Evolutionary conservation across 2,329 filamentous ascomycete genomes (phyloP).

Genomic region (Lachnellula willkommii): DNA sequence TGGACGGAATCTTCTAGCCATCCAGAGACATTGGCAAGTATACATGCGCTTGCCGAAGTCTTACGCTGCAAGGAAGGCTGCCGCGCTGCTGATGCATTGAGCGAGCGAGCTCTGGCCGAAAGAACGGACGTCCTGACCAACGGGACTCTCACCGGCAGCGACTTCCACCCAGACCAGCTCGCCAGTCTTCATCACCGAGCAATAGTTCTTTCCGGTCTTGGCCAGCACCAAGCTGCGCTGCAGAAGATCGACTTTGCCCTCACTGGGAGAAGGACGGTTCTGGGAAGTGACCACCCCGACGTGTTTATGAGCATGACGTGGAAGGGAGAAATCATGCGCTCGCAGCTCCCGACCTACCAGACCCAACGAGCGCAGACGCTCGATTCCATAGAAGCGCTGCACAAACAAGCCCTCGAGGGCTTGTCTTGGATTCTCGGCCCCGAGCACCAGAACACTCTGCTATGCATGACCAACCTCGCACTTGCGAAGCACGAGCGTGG

Average conservation of each 20-base stretch:
- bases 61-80: constrained; percentile 20
- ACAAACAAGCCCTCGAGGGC: constrained; percentile 19
- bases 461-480: constrained; percentile 21
- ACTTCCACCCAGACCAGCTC: constrained; percentile 27
- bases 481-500: constrained; percentile 21
- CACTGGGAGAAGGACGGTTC: constrained; percentile 12
- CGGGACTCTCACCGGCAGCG: constrained; percentile 17
- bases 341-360: constrained; percentile 14
- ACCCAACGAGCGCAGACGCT: constrained; percentile 15
- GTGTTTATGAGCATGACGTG: constrained; percentile 21
- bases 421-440: constrained; percentile 21
- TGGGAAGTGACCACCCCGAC: constrained; percentile 23
- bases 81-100: constrained; percentile 21
- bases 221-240: constrained; percentile 18
- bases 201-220: constrained; percentile 23
- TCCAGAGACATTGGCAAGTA: constrained; percentile 25
- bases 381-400: constrained; percentile 18
- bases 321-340: constrained; percentile 25
- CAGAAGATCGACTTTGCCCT: constrained; percentile 22
- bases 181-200: constrained; percentile 23
- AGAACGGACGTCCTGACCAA: constrained; percentile 22
- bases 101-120: constrained; percentile 15
- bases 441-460: constrained; percentile 23
- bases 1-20: constrained; percentile 22
- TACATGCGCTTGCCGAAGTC: constrained; percentile 22